These are phyloP conservation scores for Vararia minispora DNA, from an alignment of 768 basidiomycete genomes.

Conservation along the genomic window DNA sequence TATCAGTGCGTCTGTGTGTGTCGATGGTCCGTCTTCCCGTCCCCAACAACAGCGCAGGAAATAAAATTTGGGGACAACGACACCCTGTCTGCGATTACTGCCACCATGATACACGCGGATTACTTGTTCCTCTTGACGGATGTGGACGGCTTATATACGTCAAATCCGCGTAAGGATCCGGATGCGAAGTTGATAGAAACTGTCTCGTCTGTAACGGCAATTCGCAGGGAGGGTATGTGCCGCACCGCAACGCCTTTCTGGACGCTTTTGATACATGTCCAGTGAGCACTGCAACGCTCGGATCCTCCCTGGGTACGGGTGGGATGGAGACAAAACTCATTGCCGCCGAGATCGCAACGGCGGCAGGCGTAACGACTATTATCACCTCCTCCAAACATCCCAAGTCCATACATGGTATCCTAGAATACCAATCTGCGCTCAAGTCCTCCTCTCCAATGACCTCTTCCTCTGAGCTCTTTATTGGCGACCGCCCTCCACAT, in stretches of 20 bases:
- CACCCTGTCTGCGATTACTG: conserved; percentile 92
- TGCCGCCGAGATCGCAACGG: conserved; percentile 94
- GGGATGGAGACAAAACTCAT: conserved; percentile 99
- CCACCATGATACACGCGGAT: conserved; percentile 96
- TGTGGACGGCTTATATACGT: conserved; percentile 90
- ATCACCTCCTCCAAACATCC: conserved; percentile 80
- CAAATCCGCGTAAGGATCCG: conserved; percentile 89
- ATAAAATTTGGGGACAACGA: conserved; percentile 99
- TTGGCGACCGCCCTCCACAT: conserved; percentile 55
- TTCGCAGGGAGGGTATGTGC: conserved; percentile 64
- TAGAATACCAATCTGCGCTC: conserved; percentile 52
- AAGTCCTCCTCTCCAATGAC: conserved; percentile 14
- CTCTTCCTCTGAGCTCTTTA: conserved; percentile 6
- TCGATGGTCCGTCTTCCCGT: no score
- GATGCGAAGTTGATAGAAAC: conserved; percentile 68
- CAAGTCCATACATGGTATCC: conserved; percentile 64
- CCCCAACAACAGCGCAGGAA: conserved; percentile 77
- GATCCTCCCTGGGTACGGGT: conserved; percentile 89
- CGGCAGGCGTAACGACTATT: conserved; percentile 86
- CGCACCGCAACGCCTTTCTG: neutral
- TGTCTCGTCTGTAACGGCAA: conserved; percentile 73
- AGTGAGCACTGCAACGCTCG: conserved; percentile 91
- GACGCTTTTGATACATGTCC: neutral
- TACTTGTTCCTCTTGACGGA: conserved; percentile 95
- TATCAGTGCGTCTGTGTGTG: conserved; percentile 84